Evolutionary conservation across 352 stramenopile species (phyloP), one percentile per base, ranked within the genome.

Genomic region (Plasmopara viticola): DNA sequence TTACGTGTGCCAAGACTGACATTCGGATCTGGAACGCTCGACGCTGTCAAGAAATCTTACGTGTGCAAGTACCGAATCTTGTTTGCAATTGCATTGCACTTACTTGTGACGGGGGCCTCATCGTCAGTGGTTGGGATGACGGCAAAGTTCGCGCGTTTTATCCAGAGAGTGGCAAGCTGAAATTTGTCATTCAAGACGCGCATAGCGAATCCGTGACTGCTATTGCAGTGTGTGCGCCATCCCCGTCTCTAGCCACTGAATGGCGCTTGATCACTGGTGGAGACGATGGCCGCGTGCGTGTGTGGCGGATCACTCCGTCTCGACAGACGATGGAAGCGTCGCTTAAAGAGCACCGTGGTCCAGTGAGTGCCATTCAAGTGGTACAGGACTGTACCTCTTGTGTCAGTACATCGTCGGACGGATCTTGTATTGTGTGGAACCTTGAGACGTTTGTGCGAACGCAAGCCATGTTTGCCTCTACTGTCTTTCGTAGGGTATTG

Each of bases 141-240:
- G 95, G 95, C 55, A 98, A 98, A 63, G 95, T 99, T 13, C 85
- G 95, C 15, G 94, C 94, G 3, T 99, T 99, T 65, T 97, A 92
- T 59, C 95, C 95, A 6, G 93, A 98, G 62, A 95, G 71, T 53
- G 95, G 95, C 46, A 97, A 97, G 60, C 75, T 98, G 30, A 95
- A 97, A 63, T 99, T 98, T 61, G 94, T 98, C 44, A 98, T 99
- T 63, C 87, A 94, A 58, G 90, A 98, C 59, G 95, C 95, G 6
- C 94, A 98, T 69, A 92, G 87, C 56, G 92, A 98, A 55, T 86
- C 78, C n/a, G 90, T 98, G 30, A 98, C 90, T 1, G 92, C 94
- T 5, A 84, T 99, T 25, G 83, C 84, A 6, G 79, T 98, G 50
- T 93, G 84, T 35, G 73, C 91, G 34, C 75, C 95, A 5, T 66